Percentiles rank a stretch among this genome's conserved stretches.
phyloP scores from a whole-genome alignment of 2,329 filamentous ascomycete species.

The Dryadomyces sulphureus region DNA sequence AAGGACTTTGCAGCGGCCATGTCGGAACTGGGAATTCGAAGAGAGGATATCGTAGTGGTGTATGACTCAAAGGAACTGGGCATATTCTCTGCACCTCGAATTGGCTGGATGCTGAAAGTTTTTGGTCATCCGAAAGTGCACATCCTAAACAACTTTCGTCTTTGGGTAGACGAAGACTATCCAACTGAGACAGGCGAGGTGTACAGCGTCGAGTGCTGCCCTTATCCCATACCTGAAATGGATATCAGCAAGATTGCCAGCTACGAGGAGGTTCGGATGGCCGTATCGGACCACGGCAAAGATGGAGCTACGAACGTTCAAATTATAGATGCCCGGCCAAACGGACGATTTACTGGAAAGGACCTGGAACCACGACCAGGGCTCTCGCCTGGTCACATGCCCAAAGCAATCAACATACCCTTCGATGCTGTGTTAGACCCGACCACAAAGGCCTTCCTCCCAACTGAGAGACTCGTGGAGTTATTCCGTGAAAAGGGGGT shows the following conservation, averaged over 20 bases:
- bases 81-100: slow-evolving; percentile 85
- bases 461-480: slow-evolving; percentile 54
- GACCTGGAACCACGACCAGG: slow-evolving; percentile 79
- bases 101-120: slow-evolving; percentile 81
- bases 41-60: slow-evolving; percentile 81
- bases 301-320: slow-evolving; percentile 74
- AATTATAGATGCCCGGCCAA: slow-evolving; percentile 73
- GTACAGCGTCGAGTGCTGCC: slow-evolving; percentile 49
- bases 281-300: slow-evolving; percentile 63
- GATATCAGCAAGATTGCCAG: slow-evolving; percentile 50
- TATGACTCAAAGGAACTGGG: slow-evolving; percentile 87
- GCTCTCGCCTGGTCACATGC: slow-evolving; percentile 81
- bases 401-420: slow-evolving; percentile 71
- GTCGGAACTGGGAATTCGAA: slow-evolving; percentile 72
- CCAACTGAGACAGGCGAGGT: slow-evolving; percentile 70
- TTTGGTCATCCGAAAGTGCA: slow-evolving; percentile 87
- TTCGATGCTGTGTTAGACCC: slow-evolving; percentile 70
- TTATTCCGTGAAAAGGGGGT: slow-evolving; percentile 71
- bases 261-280: slow-evolving; percentile 70
- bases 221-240: slow-evolving; percentile 49
- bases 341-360: slow-evolving; percentile 66
- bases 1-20: slow-evolving; percentile 76
- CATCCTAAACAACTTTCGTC: slow-evolving; percentile 85
- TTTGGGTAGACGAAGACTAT: slow-evolving; percentile 77
- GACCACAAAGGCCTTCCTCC: slow-evolving; percentile 64